Conservation (phyloP, 73 alveolate genomes). For the Symbiodinium pilosum region DNA sequence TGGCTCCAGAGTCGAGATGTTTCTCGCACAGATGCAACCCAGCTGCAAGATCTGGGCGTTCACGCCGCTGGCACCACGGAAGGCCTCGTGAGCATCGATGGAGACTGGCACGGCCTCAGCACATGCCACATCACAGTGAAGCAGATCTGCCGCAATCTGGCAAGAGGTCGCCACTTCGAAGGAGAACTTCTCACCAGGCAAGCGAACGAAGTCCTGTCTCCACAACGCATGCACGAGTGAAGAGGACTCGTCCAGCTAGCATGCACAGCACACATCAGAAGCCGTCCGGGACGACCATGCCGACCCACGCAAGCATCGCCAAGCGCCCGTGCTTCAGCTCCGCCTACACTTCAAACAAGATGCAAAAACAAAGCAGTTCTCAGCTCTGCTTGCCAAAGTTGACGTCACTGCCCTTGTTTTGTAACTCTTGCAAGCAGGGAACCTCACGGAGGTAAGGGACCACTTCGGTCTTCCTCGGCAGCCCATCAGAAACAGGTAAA, state of each 20-base stretch:
- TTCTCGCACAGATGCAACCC: neutral
- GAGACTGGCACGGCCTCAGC: slow-evolving; percentile 69
- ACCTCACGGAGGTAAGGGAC: slow-evolving; percentile 90
- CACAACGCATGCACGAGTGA: neutral
- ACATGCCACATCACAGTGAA: too few relatives aligned
- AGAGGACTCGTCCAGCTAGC: neutral
- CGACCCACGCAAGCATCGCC: slow-evolving; percentile 91
- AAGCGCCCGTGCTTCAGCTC: slow-evolving; percentile 95
- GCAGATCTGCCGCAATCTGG: too few relatives aligned
- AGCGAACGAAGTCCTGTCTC: slow-evolving; percentile 17
- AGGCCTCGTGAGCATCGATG: slow-evolving; percentile 89
- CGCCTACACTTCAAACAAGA: too few relatives aligned
- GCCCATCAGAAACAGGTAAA: too few relatives aligned
- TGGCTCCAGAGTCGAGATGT: neutral
- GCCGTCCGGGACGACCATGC: slow-evolving; percentile 83
- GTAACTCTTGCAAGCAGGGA: too few relatives aligned
- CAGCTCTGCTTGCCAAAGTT: too few relatives aligned
- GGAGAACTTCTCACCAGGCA: slow-evolving; percentile 86
- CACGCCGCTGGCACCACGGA: slow-evolving; percentile 66
- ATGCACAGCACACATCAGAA: neutral
- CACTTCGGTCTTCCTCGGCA: slow-evolving; percentile 95
- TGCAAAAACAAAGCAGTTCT: too few relatives aligned
- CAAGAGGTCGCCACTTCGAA: slow-evolving; percentile 57
- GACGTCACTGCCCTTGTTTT: too few relatives aligned
- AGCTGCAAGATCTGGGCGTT: slow-evolving; percentile 25